Evolutionary conservation across 1,139 yeast genomes (phyloP), one percentile per base, ranked within the genome.

Genomic region (Yamadazyma jaroonii): DNA sequence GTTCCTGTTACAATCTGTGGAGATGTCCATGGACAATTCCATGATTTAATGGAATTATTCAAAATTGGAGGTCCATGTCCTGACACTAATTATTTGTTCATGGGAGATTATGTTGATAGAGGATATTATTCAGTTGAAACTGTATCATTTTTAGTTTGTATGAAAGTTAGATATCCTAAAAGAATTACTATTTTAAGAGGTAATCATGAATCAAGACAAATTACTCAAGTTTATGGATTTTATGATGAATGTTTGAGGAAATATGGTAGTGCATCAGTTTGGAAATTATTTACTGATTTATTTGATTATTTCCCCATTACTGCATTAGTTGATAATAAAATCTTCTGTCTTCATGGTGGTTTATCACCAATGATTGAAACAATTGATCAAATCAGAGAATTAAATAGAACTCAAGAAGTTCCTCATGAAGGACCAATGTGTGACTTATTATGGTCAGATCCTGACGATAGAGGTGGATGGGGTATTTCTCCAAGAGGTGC

Each of bases 401-500:
- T 89, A 45, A 92, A 88, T 62, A 72, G 97, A 54, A 77, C 78
- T 47, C 97, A 92, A 66, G 98, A 92, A 65, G 97, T 92, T 37
- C 98, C 98, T 25, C 98, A 92, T 59, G 98, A 92, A 62, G 98
- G 98, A 28, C 96, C 97, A 37, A 92, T 92, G 96, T 92, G 97
- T 65, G 98, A 92, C 61, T 70, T 92, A 56, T 71, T 92, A 42
- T 92, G 98, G 98, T 84, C 95, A 7, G 98, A 92, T 57, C 98
- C 98, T 2, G 98, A 92, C 57, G 96, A 88, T 56, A 81, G 95
- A 48, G 88, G 88, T 44, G 90, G 94, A 40, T 94, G 98, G 98
- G 96, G 96, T 17, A 81, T 92, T 47, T 84, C 95, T 40, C 97
- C 98, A 49, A 79, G 98, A 65, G 98, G 98, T 54, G 98, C 98